Evolutionary conservation across 228 moss, liverwort and hornwort genomes (phyloP), one percentile per base, ranked within the genome.

Genomic region (Sphagnum magellanicum): DNA sequence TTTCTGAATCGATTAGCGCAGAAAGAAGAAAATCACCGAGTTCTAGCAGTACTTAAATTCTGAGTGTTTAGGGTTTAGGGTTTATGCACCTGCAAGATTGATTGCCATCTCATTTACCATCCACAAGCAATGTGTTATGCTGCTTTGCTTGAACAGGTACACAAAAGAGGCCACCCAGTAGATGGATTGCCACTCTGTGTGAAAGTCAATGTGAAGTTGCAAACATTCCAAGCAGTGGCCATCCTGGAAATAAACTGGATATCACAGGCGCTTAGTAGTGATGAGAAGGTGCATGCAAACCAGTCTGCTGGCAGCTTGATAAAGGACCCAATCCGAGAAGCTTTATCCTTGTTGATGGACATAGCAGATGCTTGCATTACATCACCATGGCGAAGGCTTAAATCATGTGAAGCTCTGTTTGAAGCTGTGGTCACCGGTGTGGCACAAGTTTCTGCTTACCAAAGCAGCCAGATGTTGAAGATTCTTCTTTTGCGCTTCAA

Each of bases 301-400:
- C 60, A 80, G 73, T 53, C 65, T 3, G 84, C 84, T 68, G 66
- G 58, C 9, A 82, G 76, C 53, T 48, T 84, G 60, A 72, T 80
- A 65, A 83, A 78, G 60, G 69, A 63, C 67, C 70, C 86, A 48
- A 68, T 73, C 11, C 82, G 80, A 52, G 94, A 94, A 74, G 79
- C 81, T 64, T 68, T 94, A 65, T 81, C 82, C 15, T 69, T 91
- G 48, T 68, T 94, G 49, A 74, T 94, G 81, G 94, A 91, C 74
- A 76, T 77, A 47, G 89, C 91, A 67, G 94, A 94, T 74, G 88
- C 84, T 10, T 91, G 89, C 69, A 81, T 83, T 50, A 74, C 76
- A 55, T 94, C 93, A 51, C 87, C 85, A 14, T 94, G 93, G 93
- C 83, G 93, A 72, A 89, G 81, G 80, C 80, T 89, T 65, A 89